phyloP scores from a whole-genome alignment of 2,329 filamentous ascomycete species.

The Chrysoporthe deuterocubensis region DNA sequence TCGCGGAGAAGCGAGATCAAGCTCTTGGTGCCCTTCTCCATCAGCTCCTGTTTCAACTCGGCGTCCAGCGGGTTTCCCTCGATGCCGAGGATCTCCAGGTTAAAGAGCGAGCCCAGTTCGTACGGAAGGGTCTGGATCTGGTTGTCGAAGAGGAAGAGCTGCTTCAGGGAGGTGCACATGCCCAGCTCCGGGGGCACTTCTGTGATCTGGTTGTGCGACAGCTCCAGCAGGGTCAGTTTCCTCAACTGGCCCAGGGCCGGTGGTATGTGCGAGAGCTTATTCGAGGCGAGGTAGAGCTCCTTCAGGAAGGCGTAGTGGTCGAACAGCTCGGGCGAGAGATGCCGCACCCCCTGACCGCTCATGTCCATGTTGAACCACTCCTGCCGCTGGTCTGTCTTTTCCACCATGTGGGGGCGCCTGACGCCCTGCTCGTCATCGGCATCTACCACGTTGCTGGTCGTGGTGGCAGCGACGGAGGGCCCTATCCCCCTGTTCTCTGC shows the following conservation, averaged over 20 bases:
- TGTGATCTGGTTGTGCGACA: conserved; percentile 84
- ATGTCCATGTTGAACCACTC: conserved; percentile 94
- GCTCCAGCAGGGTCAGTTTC: conserved; percentile 80
- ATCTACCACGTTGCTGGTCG: conserved; percentile 51
- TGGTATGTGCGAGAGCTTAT: conserved; percentile 83
- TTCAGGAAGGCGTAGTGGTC: conserved; percentile 82
- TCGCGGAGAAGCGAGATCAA: conserved; percentile 84
- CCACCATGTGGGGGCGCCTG: conserved; percentile 67
- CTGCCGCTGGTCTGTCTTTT: conserved; percentile 70
- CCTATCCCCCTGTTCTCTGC: conserved; percentile 70
- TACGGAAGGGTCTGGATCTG: conserved; percentile 79
- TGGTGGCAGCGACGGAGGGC: conserved; percentile 55
- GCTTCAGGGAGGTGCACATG: conserved; percentile 92
- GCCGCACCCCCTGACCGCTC: conserved; percentile 91
- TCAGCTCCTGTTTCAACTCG: conserved; percentile 77
- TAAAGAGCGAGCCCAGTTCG: conserved; percentile 87
- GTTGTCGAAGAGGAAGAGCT: conserved; percentile 89
- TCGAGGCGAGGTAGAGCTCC: conserved; percentile 91
- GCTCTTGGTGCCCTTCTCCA: conserved; percentile 85
- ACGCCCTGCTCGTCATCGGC: conserved; percentile 62
- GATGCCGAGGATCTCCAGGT: conserved; percentile 86
- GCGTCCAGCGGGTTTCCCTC: conserved; percentile 87
- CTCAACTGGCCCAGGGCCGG: conserved; percentile 80
- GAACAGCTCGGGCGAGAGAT: conserved; percentile 80
- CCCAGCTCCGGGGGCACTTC: conserved; percentile 88